Conservation (phyloP, 2,329 filamentous ascomycete genomes). For the Microdochium paspali region DNA sequence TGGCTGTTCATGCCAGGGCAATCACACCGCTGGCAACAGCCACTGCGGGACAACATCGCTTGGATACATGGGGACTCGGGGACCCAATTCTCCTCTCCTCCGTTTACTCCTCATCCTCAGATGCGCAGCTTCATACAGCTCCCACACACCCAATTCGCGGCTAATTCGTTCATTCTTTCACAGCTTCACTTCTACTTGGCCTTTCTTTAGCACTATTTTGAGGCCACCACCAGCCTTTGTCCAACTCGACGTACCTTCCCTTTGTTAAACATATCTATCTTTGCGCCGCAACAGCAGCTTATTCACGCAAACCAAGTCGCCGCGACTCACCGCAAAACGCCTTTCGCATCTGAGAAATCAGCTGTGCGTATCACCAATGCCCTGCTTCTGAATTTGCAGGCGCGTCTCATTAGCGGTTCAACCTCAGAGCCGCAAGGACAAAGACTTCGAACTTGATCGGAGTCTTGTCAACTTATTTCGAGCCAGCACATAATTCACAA, state of each 20-base stretch:
- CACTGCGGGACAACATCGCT: too few relatives aligned
- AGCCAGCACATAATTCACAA: constrained; percentile 6
- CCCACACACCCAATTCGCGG: not conserved
- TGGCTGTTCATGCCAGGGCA: not conserved
- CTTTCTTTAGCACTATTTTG: not conserved
- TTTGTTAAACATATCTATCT: not conserved
- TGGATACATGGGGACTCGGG: too few relatives aligned
- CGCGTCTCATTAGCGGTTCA: not conserved
- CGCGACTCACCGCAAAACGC: too few relatives aligned
- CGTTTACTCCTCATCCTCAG: too few relatives aligned
- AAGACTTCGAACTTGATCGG: not conserved
- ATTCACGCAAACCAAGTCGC: too few relatives aligned
- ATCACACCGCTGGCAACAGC: too few relatives aligned
- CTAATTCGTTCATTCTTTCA: not conserved
- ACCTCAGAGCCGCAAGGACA: not conserved
- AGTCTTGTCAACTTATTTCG: not conserved
- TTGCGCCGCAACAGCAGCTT: too few relatives aligned
- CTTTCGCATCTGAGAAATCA: too few relatives aligned
- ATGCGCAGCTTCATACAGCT: not conserved
- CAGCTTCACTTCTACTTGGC: not conserved
- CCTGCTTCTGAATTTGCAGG: too few relatives aligned
- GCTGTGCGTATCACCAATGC: too few relatives aligned
- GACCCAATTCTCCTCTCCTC: too few relatives aligned
- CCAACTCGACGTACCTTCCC: not conserved
- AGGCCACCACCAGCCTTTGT: not conserved